These are phyloP conservation scores for Chloris gayana DNA, from an alignment of 176 grass and related monocot genomes.

Conservation along the genomic window DNA sequence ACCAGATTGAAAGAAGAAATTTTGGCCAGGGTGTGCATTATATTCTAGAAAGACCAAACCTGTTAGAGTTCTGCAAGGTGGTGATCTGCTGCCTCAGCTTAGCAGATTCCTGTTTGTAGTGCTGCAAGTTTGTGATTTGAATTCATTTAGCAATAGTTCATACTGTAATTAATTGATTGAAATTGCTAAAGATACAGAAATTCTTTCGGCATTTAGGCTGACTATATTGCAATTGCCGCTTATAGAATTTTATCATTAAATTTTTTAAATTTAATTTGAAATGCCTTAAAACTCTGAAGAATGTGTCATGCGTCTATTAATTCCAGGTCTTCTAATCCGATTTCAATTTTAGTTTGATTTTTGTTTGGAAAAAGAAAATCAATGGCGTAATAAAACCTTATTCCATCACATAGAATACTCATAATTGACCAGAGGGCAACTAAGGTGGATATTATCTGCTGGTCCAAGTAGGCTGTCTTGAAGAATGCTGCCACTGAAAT, in stretches of 20 bases:
- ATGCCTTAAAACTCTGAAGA: neutral
- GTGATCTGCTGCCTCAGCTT: slow-evolving; percentile 70
- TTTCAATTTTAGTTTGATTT: neutral
- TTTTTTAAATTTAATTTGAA: neutral
- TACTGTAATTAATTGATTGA: neutral
- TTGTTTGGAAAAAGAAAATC: neutral
- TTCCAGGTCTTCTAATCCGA: neutral
- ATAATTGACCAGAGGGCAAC: slow-evolving; percentile 9
- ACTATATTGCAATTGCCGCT: neutral
- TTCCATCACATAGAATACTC: slow-evolving; percentile 1
- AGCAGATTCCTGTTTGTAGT: slow-evolving; percentile 80
- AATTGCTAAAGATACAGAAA: neutral
- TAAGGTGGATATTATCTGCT: neutral
- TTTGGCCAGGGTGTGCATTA: neutral
- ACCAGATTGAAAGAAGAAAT: neutral
- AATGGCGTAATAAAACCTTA: neutral
- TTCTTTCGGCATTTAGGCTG: neutral
- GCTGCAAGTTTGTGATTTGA: slow-evolving; percentile 47
- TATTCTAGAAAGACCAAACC: slow-evolving; percentile 47
- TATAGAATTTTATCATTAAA: neutral
- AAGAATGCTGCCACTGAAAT: neutral
- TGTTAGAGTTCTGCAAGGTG: slow-evolving; percentile 73
- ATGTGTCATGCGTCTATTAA: neutral
- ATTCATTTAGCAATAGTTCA: slow-evolving; percentile 5
- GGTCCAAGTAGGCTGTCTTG: neutral